These are phyloP conservation scores for Phytophthora constricta DNA, from an alignment of 352 stramenopile genomes.

Conservation along the genomic window DNA sequence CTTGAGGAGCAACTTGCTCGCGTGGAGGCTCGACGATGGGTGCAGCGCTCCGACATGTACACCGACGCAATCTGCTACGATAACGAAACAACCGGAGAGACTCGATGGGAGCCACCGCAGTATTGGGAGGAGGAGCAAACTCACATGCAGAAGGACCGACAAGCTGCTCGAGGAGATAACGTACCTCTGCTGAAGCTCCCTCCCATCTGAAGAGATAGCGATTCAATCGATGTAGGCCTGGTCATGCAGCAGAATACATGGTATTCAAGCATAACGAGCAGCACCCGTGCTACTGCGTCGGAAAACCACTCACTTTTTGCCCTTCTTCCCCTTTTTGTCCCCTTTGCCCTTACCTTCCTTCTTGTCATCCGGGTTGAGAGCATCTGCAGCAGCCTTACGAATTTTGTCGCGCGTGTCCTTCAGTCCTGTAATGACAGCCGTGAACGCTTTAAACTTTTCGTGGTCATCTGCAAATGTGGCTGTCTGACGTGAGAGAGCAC, in stretches of 20 bases:
- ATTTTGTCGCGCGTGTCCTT: slow-evolving; percentile 76
- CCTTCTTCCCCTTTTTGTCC: slow-evolving; percentile 79
- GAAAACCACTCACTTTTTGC: slow-evolving; percentile 43
- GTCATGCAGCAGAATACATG: slow-evolving; percentile 12
- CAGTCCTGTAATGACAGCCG: slow-evolving; percentile 70
- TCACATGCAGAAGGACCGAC: slow-evolving; percentile 22
- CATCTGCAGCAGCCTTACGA: slow-evolving; percentile 63
- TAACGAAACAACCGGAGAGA: slow-evolving; percentile 54
- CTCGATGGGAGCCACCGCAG: slow-evolving; percentile 51
- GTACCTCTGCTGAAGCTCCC: slow-evolving; percentile 35
- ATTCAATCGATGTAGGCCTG: not conserved
- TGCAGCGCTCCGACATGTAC: slow-evolving; percentile 64
- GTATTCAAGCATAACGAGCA: no score
- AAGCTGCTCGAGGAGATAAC: not conserved
- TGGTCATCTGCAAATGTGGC: slow-evolving; percentile 74
- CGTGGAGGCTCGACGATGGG: slow-evolving; percentile 58
- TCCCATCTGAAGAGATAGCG: slow-evolving; percentile 33
- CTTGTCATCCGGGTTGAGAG: slow-evolving; percentile 70
- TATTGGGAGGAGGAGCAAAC: slow-evolving; percentile 66
- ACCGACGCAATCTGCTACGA: slow-evolving; percentile 74
- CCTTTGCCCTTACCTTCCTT: slow-evolving; percentile 57
- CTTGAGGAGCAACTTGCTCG: slow-evolving; percentile 57
- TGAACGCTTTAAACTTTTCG: slow-evolving; percentile 84
- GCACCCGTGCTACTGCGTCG: no score
- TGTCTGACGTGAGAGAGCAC: slow-evolving; percentile 66